Conservation (phyloP, 2,329 filamentous ascomycete species). For the Graphiopsis chlorocephala region DNA sequence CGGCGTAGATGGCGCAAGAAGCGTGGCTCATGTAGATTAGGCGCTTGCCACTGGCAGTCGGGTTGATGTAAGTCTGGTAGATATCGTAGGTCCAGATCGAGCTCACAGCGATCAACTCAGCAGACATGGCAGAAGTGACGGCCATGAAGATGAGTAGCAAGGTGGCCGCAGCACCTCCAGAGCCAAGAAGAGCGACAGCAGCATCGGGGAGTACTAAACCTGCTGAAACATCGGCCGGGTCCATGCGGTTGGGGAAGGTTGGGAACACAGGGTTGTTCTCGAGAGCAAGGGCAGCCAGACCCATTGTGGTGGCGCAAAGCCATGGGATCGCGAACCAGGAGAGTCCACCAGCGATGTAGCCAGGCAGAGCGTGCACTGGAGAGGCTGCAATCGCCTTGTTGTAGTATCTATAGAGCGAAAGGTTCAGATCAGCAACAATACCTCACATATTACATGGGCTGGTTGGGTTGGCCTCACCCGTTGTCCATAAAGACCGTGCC, state of each 20-base stretch:
- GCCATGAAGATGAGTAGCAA: conserved; percentile 86
- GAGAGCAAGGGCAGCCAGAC: conserved; percentile 74
- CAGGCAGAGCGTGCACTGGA: conserved; percentile 80
- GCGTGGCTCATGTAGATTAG: conserved; percentile 78
- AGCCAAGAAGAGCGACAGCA: conserved; percentile 77
- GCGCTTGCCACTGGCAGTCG: conserved; percentile 67
- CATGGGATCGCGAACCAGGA: conserved; percentile 93
- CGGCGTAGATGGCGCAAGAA: conserved; percentile 69
- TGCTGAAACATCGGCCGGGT: conserved; percentile 70
- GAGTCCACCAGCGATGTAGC: conserved; percentile 82
- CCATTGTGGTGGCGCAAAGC: conserved; percentile 85
- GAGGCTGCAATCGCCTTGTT: conserved; percentile 91
- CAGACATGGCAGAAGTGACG: conserved; percentile 78
- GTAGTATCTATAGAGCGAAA: too few relatives aligned
- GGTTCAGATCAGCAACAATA: too few relatives aligned
- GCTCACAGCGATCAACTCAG: conserved; percentile 82
- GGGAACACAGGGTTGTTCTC: conserved; percentile 72
- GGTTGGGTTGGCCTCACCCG: too few relatives aligned
- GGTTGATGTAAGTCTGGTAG: conserved; percentile 84
- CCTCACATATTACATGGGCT: too few relatives aligned
- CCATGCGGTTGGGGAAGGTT: conserved; percentile 70
- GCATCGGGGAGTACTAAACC: conserved; percentile 84
- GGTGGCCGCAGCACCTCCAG: conserved; percentile 74
- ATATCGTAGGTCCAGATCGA: conserved; percentile 87
- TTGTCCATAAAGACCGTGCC: conserved; percentile 76